Evolutionary conservation across 1,284 basidiomycete species (phyloP).

Genomic region (Boletus mariae): DNA sequence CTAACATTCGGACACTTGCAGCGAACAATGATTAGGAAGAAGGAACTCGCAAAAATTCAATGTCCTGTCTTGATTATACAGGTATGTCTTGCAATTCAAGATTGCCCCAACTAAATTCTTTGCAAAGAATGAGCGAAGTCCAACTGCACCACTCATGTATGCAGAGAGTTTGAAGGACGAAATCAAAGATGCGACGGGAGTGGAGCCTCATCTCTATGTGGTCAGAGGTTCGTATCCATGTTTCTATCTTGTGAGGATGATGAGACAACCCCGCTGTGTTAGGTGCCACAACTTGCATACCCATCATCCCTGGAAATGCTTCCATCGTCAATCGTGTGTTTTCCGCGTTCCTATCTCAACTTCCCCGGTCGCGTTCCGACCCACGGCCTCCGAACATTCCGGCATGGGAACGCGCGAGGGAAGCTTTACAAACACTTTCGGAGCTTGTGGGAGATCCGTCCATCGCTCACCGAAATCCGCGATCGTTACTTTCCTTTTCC

Average conservation of each 20-base stretch:
- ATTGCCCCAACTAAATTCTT: slow-evolving; percentile 2
- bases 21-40: slow-evolving; percentile 50
- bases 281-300: slow-evolving; percentile 28
- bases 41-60: slow-evolving; percentile 48
- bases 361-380: slow-evolving; percentile 49
- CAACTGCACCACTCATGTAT: slow-evolving; percentile 50
- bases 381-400: slow-evolving; percentile 35
- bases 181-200: slow-evolving; percentile 45
- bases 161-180: slow-evolving; percentile 52
- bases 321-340: slow-evolving; percentile 67
- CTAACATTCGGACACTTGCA: slow-evolving; percentile 22
- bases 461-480: slow-evolving; percentile 51
- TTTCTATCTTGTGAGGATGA: slow-evolving; percentile 21
- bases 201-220: slow-evolving; percentile 51
- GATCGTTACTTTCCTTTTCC: slow-evolving; percentile 64
- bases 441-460: slow-evolving; percentile 46
- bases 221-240: slow-evolving; percentile 56
- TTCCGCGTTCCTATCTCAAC: slow-evolving; percentile 54
- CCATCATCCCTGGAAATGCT: slow-evolving; percentile 40
- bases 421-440: slow-evolving; percentile 51
- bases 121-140: slow-evolving; percentile 56
- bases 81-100: slow-evolving; percentile 35
- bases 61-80: slow-evolving; percentile 72
- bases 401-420: slow-evolving; percentile 45
- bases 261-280: neutral